Evolutionary conservation across 495 filamentous ascomycete species (phyloP).

Genomic region (Tuber umbilicatum): DNA sequence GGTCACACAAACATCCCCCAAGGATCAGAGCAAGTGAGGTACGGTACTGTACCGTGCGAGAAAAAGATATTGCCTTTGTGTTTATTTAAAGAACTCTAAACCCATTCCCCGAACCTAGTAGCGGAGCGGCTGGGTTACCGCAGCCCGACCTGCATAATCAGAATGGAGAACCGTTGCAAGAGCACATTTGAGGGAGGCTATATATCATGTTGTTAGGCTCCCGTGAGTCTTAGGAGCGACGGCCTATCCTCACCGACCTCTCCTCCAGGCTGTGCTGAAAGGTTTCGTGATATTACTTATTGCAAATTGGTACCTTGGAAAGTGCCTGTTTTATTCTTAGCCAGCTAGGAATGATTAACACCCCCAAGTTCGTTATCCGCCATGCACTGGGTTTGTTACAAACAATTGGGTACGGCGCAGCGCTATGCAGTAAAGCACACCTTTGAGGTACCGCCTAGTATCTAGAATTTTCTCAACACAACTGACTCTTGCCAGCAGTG

Average conservation of each 20-base stretch:
- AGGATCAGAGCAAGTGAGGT: not conserved
- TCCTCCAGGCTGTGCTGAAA: not conserved
- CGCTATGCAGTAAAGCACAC: too few relatives aligned
- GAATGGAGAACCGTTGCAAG: not conserved
- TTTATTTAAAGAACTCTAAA: not conserved
- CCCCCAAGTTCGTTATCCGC: not conserved
- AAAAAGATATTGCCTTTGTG: not conserved
- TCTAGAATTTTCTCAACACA: not conserved
- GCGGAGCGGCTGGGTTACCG: not conserved
- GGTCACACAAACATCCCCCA: not conserved
- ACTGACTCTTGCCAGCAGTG: not conserved
- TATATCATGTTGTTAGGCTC: not conserved
- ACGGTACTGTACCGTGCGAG: not conserved
- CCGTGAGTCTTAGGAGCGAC: not conserved
- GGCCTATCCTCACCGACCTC: not conserved
- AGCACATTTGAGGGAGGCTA: not conserved
- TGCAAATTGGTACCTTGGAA: not conserved
- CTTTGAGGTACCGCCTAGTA: not conserved
- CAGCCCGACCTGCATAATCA: not conserved
- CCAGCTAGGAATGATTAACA: not conserved
- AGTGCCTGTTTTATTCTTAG: not conserved
- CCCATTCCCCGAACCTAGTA: not conserved
- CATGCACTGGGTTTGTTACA: not conserved
- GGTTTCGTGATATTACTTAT: not conserved
- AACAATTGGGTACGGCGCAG: not conserved